Evolutionary conservation across 257 asterid genomes (phyloP), one percentile per base, ranked within the genome.

Genomic region (Rhazya stricta): DNA sequence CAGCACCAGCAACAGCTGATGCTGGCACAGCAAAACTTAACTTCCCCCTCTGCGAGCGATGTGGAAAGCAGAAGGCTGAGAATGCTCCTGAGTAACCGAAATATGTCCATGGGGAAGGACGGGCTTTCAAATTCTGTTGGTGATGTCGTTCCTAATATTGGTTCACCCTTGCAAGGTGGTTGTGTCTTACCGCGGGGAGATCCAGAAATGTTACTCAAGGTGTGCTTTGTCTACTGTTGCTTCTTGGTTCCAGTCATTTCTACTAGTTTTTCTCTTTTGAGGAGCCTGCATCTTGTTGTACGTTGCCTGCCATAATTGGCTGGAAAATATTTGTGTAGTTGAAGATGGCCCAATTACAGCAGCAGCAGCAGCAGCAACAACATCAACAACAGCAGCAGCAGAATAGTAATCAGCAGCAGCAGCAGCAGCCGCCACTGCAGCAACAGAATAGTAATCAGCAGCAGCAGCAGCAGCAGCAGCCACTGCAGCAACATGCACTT

Each of bases 1-100:
- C 99, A 95, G 91, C 97, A 94, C 82, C 99, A 94, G 67, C 99
- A 92, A 76, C 99, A 95, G 77, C 96, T 95, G 58, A 83, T 95
- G 90, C 84, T 95, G 39, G 98, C 97, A 1, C 99, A 92, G 77
- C 99, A 95, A 81, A 92, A 78, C 79, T 62, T 93, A 83, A 85
- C 96, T 23, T 95, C 99, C 25, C 89, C 97, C 23, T 87, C 98
- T 66, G 90, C 93, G 60, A 86, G 66, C 74, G 99, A 95, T 61
- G 77, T 85, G 13, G 99, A 95, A 73, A 90, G 94, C 87, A 82
- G 97, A 84, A 91, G 96, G 89, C 84, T 95, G 10, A 90, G 96
- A 79, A 89, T 91, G 99, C 96, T 95, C 79, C 82, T 89, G 74
- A 95, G 83, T 79, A 91, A 83, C 74, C 87, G 96, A 81, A 90